Base-by-base conservation (phyloP, 2,329 filamentous ascomycete genomes). In the Blastomyces gilchristii region DNA sequence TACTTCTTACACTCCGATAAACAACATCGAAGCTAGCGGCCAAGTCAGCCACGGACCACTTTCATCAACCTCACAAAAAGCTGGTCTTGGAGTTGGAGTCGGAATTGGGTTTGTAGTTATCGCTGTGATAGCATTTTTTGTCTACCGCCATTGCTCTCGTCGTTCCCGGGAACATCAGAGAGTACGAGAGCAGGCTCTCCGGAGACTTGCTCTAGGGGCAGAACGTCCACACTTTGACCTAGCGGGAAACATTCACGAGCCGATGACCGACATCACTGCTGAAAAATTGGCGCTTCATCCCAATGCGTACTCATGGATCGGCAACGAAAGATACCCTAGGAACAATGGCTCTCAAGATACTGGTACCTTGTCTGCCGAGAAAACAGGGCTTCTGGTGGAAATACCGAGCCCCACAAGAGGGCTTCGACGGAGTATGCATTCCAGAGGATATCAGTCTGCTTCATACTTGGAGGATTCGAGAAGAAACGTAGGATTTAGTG, bases 61-160 rank as follows among this genome's bases (percentile, higher is more conserved):
- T 22, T 73, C 74, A 9, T 67, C 68, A 11, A 65, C 72, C 22
- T 69, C 72, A 9, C 78, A 78, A 65, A 82, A 80, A 58, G 75
- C 87, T 4, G 85, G 86, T 0, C 76, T 90, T 0, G 86, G 86
- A 0, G 75, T 87, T 1, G 87, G 87, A 0, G 71, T 90, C 0
- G 87, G 87, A 1, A 73, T 91, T 1, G 87, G 86, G 1, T 70
- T 87, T 1, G 76, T 82, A 0, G 76, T 83, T 1, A 69, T 84
- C 9, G 73, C 78, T 0, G 74, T 81, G 0, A 66, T 81, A 1
- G 31, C 83, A 0, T 68, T 82, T 25, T 80, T 75, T 62, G 76
- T 82, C 62, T 80, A 81, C 64, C 83, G 81, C 63, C 78, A 76
- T 41, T 77, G 78, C n/a, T 80, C 80, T 65, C 78, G 79, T 47